Base-by-base conservation (phyloP, 2,329 filamentous ascomycete species). In the Aureobasidium vineae region DNA sequence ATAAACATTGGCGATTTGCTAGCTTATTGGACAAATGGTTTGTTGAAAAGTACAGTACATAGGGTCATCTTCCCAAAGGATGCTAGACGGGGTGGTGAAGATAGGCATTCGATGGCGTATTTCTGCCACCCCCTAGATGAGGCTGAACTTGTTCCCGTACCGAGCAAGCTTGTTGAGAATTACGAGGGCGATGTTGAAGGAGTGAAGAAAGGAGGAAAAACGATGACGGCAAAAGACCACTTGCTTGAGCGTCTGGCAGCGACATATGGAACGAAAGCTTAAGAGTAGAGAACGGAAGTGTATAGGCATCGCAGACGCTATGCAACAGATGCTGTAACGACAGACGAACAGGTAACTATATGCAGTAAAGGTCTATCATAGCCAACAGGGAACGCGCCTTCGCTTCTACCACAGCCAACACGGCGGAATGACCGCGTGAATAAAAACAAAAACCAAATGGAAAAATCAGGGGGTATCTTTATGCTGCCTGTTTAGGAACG, bases 31-130 rank as follows among this genome's bases (percentile, higher is more conserved):
- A 98, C 95, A 0, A 89, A 90, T 70, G 92, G 93, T 0, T 78
- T 97, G 54, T 83, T 98, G 69, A 90, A 92, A 72, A 92, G 89
- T 71, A 97, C 94, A 0, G 86, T 97, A 6, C 95, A 98, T 75
- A 83, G 94, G 13, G 95, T 98, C 36, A 87, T 94, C 0, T 95
- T 97, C 70, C 83, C 84, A 15, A 66, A 66, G 16, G 68, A 63
- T 31, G 66, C 57, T 69, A 75, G 68, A 68, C 72, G 28, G 70
- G 76, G n/a, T 74, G 81, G 56, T 75, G 75, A 78, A 68, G 82
- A 84, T 68, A 74, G 85, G 66, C 87, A 86, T 71, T 84, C 80
- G 65, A 83, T 87, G 68, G 86, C 83, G 26, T 88, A 86, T 71
- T 88, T 88, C 72, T 87, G 84, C 70, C 86, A 88, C 76, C 86